phyloP scores from a whole-genome alignment of 2,329 filamentous ascomycete genomes.

The Tolypocladium pustulatum region DNA sequence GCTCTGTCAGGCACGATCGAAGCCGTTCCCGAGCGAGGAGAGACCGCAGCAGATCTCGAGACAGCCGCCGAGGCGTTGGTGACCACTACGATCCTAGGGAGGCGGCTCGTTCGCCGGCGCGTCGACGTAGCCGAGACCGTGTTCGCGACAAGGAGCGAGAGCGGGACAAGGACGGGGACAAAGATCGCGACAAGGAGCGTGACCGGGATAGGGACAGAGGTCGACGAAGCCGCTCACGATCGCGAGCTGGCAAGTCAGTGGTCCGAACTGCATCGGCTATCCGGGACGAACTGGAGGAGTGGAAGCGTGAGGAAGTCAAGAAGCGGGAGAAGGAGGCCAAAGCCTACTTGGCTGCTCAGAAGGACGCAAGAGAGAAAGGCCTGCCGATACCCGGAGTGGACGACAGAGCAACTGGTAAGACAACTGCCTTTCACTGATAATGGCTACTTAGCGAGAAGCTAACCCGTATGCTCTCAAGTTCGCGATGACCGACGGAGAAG shows the following conservation, averaged over 20 bases:
- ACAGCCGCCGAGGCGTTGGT: conserved; percentile 9
- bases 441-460: background rate
- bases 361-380: conserved; percentile 49
- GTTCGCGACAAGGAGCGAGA: conserved; percentile 11
- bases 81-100: conserved; percentile 11
- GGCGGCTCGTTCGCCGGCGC: conserved; percentile 9
- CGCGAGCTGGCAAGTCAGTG: conserved; percentile 23
- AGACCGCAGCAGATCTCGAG: conserved; percentile 12
- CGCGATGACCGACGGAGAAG: conserved; percentile 28
- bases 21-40: conserved; percentile 16
- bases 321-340: conserved; percentile 55
- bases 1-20: conserved; percentile 18
- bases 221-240: conserved; percentile 34
- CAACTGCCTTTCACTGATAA: conserved; percentile 10
- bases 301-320: conserved; percentile 51
- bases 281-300: conserved; percentile 40
- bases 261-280: conserved; percentile 27
- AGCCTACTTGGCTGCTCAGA: conserved; percentile 51
- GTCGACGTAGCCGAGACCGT: conserved; percentile 17
- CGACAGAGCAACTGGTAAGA: conserved; percentile 23
- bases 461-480: conserved; percentile 17
- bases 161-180: conserved; percentile 12
- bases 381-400: conserved; percentile 48
- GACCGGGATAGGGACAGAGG: conserved; percentile 15
- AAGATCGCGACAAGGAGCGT: conserved; percentile 12